These are phyloP conservation scores for Sistotremastrum niveocremeum DNA, from an alignment of 768 basidiomycete genomes.

Conservation along the genomic window DNA sequence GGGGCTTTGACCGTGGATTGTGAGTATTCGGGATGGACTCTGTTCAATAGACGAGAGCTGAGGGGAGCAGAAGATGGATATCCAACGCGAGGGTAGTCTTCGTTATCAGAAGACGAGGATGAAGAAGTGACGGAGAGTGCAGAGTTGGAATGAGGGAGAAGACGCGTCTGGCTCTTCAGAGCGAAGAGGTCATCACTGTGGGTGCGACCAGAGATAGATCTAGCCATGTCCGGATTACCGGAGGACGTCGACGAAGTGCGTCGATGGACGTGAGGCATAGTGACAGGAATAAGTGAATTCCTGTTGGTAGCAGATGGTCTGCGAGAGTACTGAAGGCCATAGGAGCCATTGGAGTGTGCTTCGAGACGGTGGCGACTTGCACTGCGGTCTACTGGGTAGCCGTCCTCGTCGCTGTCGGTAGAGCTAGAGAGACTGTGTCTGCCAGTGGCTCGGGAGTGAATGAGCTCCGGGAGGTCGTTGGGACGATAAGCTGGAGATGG, in stretches of 20 bases:
- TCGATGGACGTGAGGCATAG: constrained; percentile 40
- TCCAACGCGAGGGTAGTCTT: constrained; percentile 28
- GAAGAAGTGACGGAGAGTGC: constrained; percentile 1
- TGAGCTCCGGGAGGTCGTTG: not conserved
- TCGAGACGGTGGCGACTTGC: constrained; percentile 4
- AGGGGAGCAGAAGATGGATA: constrained; percentile 19
- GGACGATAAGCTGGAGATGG: no score
- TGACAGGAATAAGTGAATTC: constrained; percentile 23
- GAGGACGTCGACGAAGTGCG: constrained; percentile 36
- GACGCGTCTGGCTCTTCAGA: no score
- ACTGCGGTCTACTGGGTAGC: constrained; percentile 25
- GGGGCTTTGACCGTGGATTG: constrained; percentile 15
- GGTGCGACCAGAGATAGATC: no score
- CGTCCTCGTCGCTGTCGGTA: constrained; percentile 19
- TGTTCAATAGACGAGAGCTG: not conserved
- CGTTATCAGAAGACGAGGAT: constrained; percentile 29
- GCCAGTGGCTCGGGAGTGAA: not conserved
- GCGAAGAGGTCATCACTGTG: no score
- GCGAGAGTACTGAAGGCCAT: constrained; percentile 51
- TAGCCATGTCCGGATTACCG: not conserved
- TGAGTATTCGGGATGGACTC: no score
- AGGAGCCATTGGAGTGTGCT: constrained; percentile 13
- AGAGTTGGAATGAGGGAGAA: no score
- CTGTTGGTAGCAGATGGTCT: constrained; percentile 62
- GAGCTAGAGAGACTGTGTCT: constrained; percentile 6